These are phyloP conservation scores for Scenedesmus sp. DNA, from an alignment of 163 green algal genomes.

Conservation along the genomic window DNA sequence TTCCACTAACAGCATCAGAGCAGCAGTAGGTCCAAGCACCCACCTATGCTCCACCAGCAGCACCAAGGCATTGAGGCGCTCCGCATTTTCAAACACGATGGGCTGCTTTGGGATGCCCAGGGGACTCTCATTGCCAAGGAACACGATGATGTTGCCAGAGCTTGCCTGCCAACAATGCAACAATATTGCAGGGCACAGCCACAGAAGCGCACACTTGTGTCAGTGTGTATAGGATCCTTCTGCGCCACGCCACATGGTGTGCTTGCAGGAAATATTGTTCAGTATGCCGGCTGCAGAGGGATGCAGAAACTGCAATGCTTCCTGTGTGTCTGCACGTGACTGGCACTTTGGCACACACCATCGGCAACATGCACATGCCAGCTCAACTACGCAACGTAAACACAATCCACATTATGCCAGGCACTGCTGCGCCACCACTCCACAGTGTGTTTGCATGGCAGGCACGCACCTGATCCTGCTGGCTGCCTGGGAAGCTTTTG, in stretches of 20 bases:
- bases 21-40: not conserved
- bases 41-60: constrained; percentile 43
- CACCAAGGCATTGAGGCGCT: constrained; percentile 17
- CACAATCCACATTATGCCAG: too few relatives aligned
- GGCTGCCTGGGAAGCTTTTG: not conserved
- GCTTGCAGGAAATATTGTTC: too few relatives aligned
- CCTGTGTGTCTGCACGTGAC: not conserved
- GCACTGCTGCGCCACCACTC: not conserved
- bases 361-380: not conserved
- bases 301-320: not conserved
- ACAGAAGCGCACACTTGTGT: not conserved
- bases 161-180: not conserved
- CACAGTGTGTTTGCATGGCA: too few relatives aligned
- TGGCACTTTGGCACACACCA: not conserved
- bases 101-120: constrained; percentile 36
- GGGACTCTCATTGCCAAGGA: not conserved
- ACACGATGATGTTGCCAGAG: too few relatives aligned
- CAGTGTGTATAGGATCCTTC: not conserved
- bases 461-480: not conserved
- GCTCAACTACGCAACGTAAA: too few relatives aligned
- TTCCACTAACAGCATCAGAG: not conserved
- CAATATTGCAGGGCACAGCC: too few relatives aligned
- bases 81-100: constrained; percentile 46
- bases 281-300: too few relatives aligned
- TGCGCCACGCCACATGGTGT: too few relatives aligned